Percentiles rank a stretch among this genome's conserved stretches.
phyloP scores from a whole-genome alignment of 2,329 filamentous ascomycete species.

The Diplodia intermedia region DNA sequence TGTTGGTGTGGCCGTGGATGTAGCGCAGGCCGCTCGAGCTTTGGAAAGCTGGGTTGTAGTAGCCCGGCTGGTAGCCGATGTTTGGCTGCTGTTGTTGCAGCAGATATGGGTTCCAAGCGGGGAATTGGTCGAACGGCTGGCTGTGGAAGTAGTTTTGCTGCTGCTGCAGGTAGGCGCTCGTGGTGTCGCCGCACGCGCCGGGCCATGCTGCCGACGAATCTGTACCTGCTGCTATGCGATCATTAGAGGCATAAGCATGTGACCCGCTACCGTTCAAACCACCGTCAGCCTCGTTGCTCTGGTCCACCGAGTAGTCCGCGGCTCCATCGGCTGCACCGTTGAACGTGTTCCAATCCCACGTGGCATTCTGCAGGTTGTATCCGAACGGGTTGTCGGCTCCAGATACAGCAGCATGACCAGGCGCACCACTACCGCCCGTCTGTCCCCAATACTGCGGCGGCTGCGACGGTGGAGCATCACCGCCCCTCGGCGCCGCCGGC shows the following conservation, averaged over 20 bases:
- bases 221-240: neutral
- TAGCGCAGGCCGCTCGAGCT: conserved; percentile 1
- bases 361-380: conserved; percentile 21
- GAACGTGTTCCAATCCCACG: conserved; percentile 26
- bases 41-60: conserved; percentile 8
- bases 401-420: neutral
- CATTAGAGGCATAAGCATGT: neutral
- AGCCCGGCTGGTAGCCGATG: neutral
- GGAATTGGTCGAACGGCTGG: neutral
- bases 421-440: too few species aligned
- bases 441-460: neutral
- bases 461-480: neutral
- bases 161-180: neutral
- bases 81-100: neutral
- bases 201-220: neutral
- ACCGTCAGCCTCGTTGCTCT: neutral
- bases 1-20: conserved; percentile 16
- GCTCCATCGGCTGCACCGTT: neutral
- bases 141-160: neutral
- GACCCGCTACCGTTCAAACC: neutral
- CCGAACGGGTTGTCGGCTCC: neutral
- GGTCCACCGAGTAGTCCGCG: too few species aligned
- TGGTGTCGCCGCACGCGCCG: neutral
- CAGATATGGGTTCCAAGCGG: neutral
- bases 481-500: too few species aligned